Evolutionary conservation across 352 stramenopile species (phyloP), one percentile per base, ranked within the genome.

Genomic region (Aphanomyces astaci): DNA sequence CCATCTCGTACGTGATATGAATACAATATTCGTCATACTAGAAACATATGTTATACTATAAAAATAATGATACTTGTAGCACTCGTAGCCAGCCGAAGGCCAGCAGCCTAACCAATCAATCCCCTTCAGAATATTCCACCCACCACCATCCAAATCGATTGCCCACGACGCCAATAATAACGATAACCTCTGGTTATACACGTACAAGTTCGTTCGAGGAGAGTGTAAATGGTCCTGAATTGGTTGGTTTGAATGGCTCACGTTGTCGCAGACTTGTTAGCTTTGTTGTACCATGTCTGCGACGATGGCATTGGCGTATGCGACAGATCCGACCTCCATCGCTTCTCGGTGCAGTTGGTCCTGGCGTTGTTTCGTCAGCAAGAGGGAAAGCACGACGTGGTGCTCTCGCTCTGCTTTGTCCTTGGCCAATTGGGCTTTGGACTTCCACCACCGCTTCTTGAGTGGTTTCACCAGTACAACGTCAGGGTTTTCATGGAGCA

Each of bases 391-490:
- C 4, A 68, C 62, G 48, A 68, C 48, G 13, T 68, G 24, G 22
- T 56, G 10, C 27, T 68, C 62, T 17, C 62, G 40, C 51, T 68
- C 30, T 24, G 56, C 55, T 7, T 54, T 52, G 28, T 66, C 59
- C 30, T 32, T 52, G 11, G 56, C 62, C 2, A 60, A 11, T 24
- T 56, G 43, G 7, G 43, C 48, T 33, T 68, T 68, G 62, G 62
- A 62, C 62, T 68, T 57, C 62, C 62, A 68, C 62, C 62, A 68
- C 19, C 11, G 4, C 32, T 54, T 66, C 31, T 54, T 52, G 9
- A 53, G 19, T 22, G 51, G 51, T 39, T 59, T 59, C 17, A 13
- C 30, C 39, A n/a, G 28, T 25, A 31, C 30, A 24, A 46, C 24
- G 5, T 68, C 43, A 9, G 33, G 32, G 27, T 66, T 30, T 30